These are phyloP conservation scores for Kodamaea anthophila DNA, from an alignment of 1,139 yeast species.

Conservation along the genomic window DNA sequence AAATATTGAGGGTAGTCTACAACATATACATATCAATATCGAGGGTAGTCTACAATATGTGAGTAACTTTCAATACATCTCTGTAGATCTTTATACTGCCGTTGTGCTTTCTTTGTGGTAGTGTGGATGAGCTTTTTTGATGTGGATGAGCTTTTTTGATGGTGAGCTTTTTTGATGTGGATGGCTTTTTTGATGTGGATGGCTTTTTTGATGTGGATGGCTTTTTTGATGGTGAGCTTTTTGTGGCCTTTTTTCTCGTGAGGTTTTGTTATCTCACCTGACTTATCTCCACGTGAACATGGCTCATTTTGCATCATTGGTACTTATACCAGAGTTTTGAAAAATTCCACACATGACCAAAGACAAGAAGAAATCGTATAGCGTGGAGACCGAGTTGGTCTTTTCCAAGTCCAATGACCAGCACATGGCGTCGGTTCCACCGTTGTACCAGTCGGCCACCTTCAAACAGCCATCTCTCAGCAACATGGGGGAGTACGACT, in stretches of 20 bases:
- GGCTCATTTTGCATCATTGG: constrained; percentile 7
- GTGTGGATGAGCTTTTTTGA: no score
- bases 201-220: no score
- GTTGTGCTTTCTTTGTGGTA: no score
- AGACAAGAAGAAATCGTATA: constrained; percentile 33
- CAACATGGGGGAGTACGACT: constrained; percentile 82
- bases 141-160: no score
- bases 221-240: no score
- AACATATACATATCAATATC: no score
- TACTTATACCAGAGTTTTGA: constrained; percentile 2
- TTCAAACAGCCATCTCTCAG: constrained; percentile 75
- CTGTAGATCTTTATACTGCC: no score
- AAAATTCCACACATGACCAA: constrained; percentile 5
- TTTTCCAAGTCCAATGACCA: constrained; percentile 62
- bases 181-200: no score
- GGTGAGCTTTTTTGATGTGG: no score
- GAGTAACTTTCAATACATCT: no score
- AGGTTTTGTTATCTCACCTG: constrained; percentile 2
- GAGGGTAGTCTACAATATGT: no score
- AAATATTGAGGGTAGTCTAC: no score
- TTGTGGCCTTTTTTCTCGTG: neutral
- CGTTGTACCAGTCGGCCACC: constrained; percentile 89
- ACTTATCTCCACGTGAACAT: constrained; percentile 8
- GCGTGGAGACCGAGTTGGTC: constrained; percentile 71
- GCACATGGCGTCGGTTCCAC: constrained; percentile 78